Conservation (phyloP, 331 rosid species). For the Cydonia oblonga region DNA sequence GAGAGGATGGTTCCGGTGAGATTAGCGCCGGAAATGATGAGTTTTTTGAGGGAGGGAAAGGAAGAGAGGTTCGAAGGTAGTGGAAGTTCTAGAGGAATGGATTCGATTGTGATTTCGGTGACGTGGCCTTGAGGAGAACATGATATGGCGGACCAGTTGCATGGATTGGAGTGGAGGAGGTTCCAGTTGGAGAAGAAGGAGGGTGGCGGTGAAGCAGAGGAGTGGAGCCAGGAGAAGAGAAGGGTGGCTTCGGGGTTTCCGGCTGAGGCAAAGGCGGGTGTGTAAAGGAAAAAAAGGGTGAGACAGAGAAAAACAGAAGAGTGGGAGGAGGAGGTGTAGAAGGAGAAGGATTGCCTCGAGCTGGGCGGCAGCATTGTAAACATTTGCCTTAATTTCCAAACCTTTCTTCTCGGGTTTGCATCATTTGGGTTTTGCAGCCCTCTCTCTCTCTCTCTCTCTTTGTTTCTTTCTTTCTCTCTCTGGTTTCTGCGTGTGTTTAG, state of each 20-base stretch:
- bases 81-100: conserved; percentile 58
- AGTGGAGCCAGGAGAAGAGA: conserved; percentile 78
- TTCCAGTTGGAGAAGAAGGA: conserved; percentile 57
- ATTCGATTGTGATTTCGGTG: conserved; percentile 53
- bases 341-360: conserved; percentile 33
- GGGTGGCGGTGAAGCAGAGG: conserved; percentile 30
- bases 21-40: conserved; percentile 65
- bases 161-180: conserved; percentile 51
- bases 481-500: conserved; percentile 11
- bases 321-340: conserved; percentile 18
- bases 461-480: neutral
- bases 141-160: conserved; percentile 79
- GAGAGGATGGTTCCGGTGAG: conserved; percentile 58
- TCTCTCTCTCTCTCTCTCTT: conserved; percentile 14
- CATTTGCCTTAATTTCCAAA: conserved; percentile 56
- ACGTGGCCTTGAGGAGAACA: conserved; percentile 57
- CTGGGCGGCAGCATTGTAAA: conserved; percentile 24
- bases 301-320: conserved; percentile 27
- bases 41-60: conserved; percentile 37
- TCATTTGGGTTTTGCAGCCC: conserved; percentile 60
- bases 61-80: conserved; percentile 58
- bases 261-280: conserved; percentile 21
- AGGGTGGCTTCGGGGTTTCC: conserved; percentile 61
- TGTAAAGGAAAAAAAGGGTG: conserved; percentile 13
- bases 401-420: conserved; percentile 42